A percentile compares a stretch with the other conserved stretches of the same genome.
Evolutionary conservation across 1,284 basidiomycete species (phyloP).

Genomic region (Rhodotorula sp.): DNA sequence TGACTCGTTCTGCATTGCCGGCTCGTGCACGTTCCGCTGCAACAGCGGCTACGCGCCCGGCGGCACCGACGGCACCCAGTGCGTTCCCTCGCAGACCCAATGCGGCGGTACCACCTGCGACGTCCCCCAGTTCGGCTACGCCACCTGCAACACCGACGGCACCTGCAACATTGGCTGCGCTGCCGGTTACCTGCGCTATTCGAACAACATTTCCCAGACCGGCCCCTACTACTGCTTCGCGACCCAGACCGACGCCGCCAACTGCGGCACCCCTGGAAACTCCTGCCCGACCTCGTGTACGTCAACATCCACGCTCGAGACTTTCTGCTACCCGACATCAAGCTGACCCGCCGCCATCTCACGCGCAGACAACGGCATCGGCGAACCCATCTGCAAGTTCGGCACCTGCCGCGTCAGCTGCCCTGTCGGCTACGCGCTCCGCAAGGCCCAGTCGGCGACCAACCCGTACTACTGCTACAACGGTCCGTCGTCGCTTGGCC

Average conservation of each 20-base stretch:
- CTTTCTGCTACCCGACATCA: neutral
- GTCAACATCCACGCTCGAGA: neutral
- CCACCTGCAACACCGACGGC: constrained; percentile 20
- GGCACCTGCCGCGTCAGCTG: constrained; percentile 16
- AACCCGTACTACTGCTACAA: constrained; percentile 34
- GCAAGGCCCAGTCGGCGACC: constrained; percentile 9
- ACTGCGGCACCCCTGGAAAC: constrained; percentile 24
- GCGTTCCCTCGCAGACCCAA: constrained; percentile 6
- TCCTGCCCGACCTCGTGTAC: constrained; percentile 27
- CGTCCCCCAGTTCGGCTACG: constrained; percentile 20
- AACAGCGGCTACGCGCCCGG: constrained; percentile 22
- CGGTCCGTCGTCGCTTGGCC: constrained; percentile 12
- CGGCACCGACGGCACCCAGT: constrained; percentile 12
- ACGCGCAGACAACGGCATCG: constrained; percentile 31
- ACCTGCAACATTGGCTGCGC: constrained; percentile 24
- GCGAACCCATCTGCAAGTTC: constrained; percentile 13
- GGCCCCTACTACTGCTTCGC: constrained; percentile 14
- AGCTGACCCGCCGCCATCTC: neutral
- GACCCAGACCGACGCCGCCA: constrained; percentile 2
- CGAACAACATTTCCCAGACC: neutral
- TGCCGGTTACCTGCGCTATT: constrained; percentile 14
- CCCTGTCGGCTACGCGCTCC: constrained; percentile 19
- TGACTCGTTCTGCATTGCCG: constrained; percentile 19
- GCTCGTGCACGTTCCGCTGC: constrained; percentile 30
- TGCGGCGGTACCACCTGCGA: constrained; percentile 21